Evolutionary conservation across 768 basidiomycete genomes (phyloP).

Genomic region (Amanita phalloides): DNA sequence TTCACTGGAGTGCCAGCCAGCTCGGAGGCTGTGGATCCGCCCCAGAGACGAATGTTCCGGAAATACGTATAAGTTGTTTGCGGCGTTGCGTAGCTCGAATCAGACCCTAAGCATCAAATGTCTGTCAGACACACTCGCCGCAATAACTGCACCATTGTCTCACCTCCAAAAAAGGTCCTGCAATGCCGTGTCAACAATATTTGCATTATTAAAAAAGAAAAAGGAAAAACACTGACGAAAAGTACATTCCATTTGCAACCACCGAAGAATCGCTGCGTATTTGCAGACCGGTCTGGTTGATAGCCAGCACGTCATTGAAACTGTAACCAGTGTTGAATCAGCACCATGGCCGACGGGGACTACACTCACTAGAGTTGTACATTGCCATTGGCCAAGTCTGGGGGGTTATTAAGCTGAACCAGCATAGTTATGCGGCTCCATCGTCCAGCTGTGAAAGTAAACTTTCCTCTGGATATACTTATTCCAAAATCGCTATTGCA

Average conservation of each 20-base stretch:
- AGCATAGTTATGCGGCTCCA: conserved; percentile 69
- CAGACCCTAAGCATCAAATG: conserved; percentile 35
- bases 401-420: conserved; percentile 68
- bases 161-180: conserved; percentile 79
- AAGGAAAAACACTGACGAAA: conserved; percentile 43
- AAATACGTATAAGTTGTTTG: conserved; percentile 62
- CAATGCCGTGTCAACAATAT: background rate
- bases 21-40: conserved; percentile 38
- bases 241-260: conserved; percentile 58
- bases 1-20: conserved; percentile 23
- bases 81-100: conserved; percentile 64
- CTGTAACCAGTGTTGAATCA: conserved; percentile 18
- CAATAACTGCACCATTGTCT: background rate
- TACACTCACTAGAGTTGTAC: conserved; percentile 51
- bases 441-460: conserved; percentile 50
- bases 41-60: conserved; percentile 64
- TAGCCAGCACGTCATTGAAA: conserved; percentile 57
- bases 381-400: conserved; percentile 62
- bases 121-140: background rate
- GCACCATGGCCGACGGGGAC: background rate
- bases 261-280: conserved; percentile 46
- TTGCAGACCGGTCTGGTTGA: conserved; percentile 51
- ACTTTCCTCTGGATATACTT: conserved; percentile 60
- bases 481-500: conserved; percentile 74
- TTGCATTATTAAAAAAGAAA: background rate